Conservation (phyloP, 2,329 filamentous ascomycete species). For the Lasiodiplodia theobromae region DNA sequence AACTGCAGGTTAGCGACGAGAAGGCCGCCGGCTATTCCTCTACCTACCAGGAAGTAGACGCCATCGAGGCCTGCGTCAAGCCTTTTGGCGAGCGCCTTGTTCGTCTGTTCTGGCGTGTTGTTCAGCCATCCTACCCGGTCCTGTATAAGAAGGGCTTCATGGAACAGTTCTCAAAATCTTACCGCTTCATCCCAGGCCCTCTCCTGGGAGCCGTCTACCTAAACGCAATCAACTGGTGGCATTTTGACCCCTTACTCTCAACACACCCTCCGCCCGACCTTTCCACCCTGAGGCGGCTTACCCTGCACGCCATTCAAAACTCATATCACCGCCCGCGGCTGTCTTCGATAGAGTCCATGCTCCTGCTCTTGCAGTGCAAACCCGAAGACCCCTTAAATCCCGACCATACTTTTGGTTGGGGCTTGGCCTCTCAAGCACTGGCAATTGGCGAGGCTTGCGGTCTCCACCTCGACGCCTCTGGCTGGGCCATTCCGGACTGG, state of each 20-base stretch:
- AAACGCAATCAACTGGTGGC: conserved; percentile 68
- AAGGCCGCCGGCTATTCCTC: conserved; percentile 19
- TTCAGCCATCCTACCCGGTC: conserved; percentile 66
- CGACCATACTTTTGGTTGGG: conserved; percentile 35
- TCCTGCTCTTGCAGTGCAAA: conserved; percentile 45
- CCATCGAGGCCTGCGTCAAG: conserved; percentile 24
- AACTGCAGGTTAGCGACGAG: conserved; percentile 18
- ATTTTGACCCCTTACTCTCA: conserved; percentile 62
- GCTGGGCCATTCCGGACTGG: conserved; percentile 69
- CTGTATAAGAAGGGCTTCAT: conserved; percentile 68
- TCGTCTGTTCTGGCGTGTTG: conserved; percentile 74
- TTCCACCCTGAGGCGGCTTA: conserved; percentile 41
- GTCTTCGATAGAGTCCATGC: conserved; percentile 39
- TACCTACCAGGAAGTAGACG: conserved; percentile 23
- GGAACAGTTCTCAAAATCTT: conserved; percentile 65
- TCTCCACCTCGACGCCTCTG: conserved; percentile 62
- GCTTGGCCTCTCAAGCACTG: conserved; percentile 46
- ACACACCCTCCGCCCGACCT: conserved; percentile 50
- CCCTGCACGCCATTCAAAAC: conserved; percentile 50
- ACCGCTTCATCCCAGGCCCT: conserved; percentile 66
- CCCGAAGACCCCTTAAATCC: conserved; percentile 27
- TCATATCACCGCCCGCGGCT: conserved; percentile 49
- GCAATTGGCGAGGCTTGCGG: conserved; percentile 50
- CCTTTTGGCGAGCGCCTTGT: conserved; percentile 56
- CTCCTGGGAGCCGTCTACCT: conserved; percentile 68